Evolutionary conservation across 2,329 filamentous ascomycete genomes (phyloP).

Genomic region (Aspergillus novofumigatus): DNA sequence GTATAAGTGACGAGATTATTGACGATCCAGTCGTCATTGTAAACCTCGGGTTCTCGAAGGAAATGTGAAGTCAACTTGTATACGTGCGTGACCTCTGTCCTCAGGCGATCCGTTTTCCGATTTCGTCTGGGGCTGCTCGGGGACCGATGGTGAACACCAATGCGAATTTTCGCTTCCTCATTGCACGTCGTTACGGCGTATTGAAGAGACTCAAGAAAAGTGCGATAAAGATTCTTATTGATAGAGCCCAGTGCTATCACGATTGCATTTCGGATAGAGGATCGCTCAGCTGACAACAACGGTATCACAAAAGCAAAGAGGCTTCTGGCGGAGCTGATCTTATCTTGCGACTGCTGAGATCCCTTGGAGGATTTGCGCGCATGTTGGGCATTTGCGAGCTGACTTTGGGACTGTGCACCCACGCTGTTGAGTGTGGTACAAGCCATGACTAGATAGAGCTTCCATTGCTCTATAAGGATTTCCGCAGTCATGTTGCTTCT

Average conservation of each 20-base stretch:
- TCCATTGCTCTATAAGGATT: conserved; percentile 94
- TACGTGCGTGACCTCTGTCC: conserved; percentile 93
- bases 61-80: conserved; percentile 93
- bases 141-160: conserved; percentile 72
- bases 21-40: conserved; percentile 84
- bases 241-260: conserved; percentile 91
- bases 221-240: conserved; percentile 89
- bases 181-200: conserved; percentile 81
- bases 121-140: conserved; percentile 78
- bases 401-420: conserved; percentile 58
- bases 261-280: conserved; percentile 81
- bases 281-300: conserved; percentile 72
- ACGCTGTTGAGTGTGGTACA: conserved; percentile 90
- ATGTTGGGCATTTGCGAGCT: conserved; percentile 65
- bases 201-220: conserved; percentile 83
- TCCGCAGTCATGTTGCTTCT: conserved; percentile 68
- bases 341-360: conserved; percentile 62
- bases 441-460: conserved; percentile 92
- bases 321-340: conserved; percentile 80
- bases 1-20: conserved; percentile 84
- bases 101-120: conserved; percentile 76
- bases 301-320: conserved; percentile 91
- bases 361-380: conserved; percentile 72
- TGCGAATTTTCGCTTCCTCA: conserved; percentile 78
- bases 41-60: conserved; percentile 70